A percentile compares a stretch with the other conserved stretches of the same genome.
phyloP scores from a whole-genome alignment of 2,329 filamentous ascomycete genomes.

The Claviceps paspali region DNA sequence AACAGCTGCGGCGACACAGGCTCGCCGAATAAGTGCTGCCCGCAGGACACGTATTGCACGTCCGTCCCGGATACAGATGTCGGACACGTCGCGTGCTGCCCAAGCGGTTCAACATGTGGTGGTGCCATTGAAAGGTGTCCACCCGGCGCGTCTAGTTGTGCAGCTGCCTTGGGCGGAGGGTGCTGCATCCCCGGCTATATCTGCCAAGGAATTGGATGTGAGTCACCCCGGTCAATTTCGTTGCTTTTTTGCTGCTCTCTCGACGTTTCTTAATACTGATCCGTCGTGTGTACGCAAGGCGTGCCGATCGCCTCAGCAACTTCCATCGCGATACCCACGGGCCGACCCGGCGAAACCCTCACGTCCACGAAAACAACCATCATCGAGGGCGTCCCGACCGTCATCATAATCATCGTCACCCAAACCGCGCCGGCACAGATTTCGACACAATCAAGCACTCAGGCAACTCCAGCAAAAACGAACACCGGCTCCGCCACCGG shows the following conservation, averaged over 20 bases:
- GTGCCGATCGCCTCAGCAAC: conserved; percentile 19
- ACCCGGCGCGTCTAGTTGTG: conserved; percentile 47
- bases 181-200: conserved; percentile 61
- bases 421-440: no score
- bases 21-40: conserved; percentile 58
- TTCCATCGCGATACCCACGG: conserved; percentile 9
- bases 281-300: conserved; percentile 9
- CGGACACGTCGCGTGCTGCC: conserved; percentile 63
- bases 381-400: conserved; percentile 21
- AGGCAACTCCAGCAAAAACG: conserved; percentile 12
- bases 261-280: neutral
- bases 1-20: conserved; percentile 47
- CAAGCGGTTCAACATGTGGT: conserved; percentile 45
- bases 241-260: neutral
- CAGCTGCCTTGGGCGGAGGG: conserved; percentile 50
- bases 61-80: conserved; percentile 44
- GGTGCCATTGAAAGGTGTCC: conserved; percentile 48
- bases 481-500: conserved; percentile 18
- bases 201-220: conserved; percentile 57
- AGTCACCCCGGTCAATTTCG: conserved; percentile 17
- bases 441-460: conserved; percentile 17
- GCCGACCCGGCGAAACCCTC: conserved; percentile 14
- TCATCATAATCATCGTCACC: no score
- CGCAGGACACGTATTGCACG: conserved; percentile 49
- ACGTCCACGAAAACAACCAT: conserved; percentile 25